Evolutionary conservation across 176 grass and related monocot species (phyloP), one percentile per base, ranked within the genome.

Genomic region (Triticum aestivum): DNA sequence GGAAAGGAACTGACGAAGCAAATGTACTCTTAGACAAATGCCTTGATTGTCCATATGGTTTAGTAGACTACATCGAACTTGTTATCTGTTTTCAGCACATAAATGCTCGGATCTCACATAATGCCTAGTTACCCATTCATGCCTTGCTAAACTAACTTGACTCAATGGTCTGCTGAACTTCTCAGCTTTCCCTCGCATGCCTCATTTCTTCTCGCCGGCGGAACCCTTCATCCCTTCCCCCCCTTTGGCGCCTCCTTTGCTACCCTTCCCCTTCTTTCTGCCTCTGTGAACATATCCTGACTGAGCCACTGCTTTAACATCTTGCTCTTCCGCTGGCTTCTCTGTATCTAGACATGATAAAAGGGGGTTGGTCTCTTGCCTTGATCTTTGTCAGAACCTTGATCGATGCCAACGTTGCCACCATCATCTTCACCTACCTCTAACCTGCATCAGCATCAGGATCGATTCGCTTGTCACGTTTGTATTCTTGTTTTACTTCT

Each of bases 271-370:
- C 11, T 45, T 45, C 44, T 45, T 45, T 11, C 11, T 75, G 39
- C 39, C 9, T 41, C 3, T 49, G 45, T 4, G 45, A 49, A 75
- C 86, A 90, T 86, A 58, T 95, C 93, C 56, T 95, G 96, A 72
- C 81, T 87, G 84, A 86, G 95, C 93, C 93, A 98, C 66, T 93
- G 86, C 35, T 93, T 39, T 9, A 90, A 30, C 14, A 95, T 86
- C 85, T 95, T 95, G 95, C 78, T 95, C 93, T 84, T 92, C 86
- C 29, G 89, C 92, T 72, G 86, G 86, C 66, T 90, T 90, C 47
- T 87, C 32, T 5, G 77, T 82, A 81, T 90, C 85, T 65, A 97
- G 49, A 85, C 89, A 80, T 62, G 94, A 75, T 63, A 97, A 38
- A 73, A 97, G 92, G 75, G 92, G 95, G 74, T 91, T 95, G 14